Evolutionary conservation across 2,329 filamentous ascomycete species (phyloP).

Genomic region (Elsinoe batatas): DNA sequence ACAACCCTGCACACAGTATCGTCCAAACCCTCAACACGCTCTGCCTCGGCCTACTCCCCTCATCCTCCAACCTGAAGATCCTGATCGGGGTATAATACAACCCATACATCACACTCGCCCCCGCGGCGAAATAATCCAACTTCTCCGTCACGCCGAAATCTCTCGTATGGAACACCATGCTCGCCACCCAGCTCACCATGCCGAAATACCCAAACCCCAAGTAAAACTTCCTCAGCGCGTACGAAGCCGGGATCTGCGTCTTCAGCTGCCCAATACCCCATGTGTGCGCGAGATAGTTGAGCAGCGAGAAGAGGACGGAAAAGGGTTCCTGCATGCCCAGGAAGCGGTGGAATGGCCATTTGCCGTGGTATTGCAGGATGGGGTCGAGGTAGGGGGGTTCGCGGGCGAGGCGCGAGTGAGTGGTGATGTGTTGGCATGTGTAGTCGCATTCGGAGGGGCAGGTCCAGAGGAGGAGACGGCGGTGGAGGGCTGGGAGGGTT

Average conservation of each 20-base stretch:
- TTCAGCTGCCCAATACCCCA: slow-evolving; percentile 63
- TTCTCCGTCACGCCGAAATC: slow-evolving; percentile 84
- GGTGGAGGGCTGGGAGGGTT: slow-evolving; percentile 57
- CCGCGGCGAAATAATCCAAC: slow-evolving; percentile 91
- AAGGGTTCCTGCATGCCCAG: slow-evolving; percentile 92
- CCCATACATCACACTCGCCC: slow-evolving; percentile 81
- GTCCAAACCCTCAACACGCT: slow-evolving; percentile 65
- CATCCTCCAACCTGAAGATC: slow-evolving; percentile 68
- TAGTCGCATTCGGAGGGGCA: slow-evolving; percentile 96
- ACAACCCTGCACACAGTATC: slow-evolving; percentile 58
- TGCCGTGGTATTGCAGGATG: slow-evolving; percentile 90
- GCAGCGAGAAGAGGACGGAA: slow-evolving; percentile 81
- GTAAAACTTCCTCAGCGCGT: slow-evolving; percentile 74
- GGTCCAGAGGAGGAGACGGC: slow-evolving; percentile 80
- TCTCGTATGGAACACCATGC: slow-evolving; percentile 82
- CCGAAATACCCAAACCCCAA: slow-evolving; percentile 70
- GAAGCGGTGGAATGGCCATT: slow-evolving; percentile 93
- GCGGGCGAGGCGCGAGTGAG: slow-evolving; percentile 55
- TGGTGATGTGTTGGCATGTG: slow-evolving; percentile 90
- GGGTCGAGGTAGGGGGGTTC: slow-evolving; percentile 54
- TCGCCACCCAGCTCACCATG: slow-evolving; percentile 74
- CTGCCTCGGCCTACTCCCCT: slow-evolving; percentile 5
- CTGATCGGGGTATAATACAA: slow-evolving; percentile 76
- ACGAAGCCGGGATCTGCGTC: slow-evolving; percentile 58
- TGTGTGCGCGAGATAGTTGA: slow-evolving; percentile 82